Evolutionary conservation across 75 land plant genomes (phyloP).

Genomic region (Picea sitchensis): DNA sequence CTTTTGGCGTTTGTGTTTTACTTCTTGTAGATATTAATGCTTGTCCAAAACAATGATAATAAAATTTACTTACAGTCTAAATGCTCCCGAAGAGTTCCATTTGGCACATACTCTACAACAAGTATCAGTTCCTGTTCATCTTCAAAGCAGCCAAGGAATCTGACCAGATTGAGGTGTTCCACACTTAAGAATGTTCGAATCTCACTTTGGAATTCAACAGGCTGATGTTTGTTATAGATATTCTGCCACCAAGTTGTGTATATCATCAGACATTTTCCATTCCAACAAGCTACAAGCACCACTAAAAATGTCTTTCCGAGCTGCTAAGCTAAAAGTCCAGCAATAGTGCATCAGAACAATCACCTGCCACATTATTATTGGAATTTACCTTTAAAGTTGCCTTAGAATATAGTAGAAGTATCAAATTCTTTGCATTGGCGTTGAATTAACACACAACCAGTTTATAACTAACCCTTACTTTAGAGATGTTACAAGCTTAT

Average conservation of each 20-base stretch:
- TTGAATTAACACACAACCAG: not conserved
- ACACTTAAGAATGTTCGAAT: slow-evolving; percentile 58
- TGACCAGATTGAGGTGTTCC: slow-evolving; percentile 82
- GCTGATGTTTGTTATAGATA: slow-evolving; percentile 59
- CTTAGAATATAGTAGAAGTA: not conserved
- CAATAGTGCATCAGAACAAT: not conserved
- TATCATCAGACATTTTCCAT: slow-evolving; percentile 6
- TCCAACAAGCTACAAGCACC: not conserved
- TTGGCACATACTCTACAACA: slow-evolving; percentile 91
- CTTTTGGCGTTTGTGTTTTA: not conserved
- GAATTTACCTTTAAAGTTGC: not conserved
- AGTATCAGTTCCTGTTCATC: slow-evolving; percentile 68
- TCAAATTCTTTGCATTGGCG: not conserved
- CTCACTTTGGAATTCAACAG: slow-evolving; percentile 71
- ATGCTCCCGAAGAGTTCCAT: slow-evolving; percentile 93
- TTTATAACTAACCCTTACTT: not conserved
- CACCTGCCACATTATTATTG: not conserved
- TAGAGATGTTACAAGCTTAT: not conserved
- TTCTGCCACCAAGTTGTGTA: slow-evolving; percentile 33
- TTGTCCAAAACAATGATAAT: not conserved
- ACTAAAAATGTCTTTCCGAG: not conserved
- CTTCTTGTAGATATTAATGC: not conserved
- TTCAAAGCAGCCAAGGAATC: slow-evolving; percentile 72
- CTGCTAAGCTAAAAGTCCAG: not conserved
- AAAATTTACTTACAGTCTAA: slow-evolving; percentile 61